phyloP scores from a whole-genome alignment of 768 basidiomycete species.

The Macrocybe gigantea region DNA sequence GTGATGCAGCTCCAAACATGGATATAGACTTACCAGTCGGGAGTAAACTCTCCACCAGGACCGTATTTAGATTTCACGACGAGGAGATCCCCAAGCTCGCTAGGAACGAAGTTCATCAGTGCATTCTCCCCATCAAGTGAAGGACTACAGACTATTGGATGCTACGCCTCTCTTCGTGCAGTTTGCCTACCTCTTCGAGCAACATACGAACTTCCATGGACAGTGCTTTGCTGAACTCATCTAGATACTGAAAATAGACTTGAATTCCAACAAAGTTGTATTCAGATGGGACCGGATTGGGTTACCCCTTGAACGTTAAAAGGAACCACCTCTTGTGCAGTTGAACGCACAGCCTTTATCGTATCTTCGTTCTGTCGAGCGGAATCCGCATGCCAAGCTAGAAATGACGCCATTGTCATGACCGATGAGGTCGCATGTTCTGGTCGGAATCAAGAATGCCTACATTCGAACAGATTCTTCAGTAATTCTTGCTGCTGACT shows the following conservation, averaged over 20 bases:
- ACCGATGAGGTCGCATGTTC: too few relatives aligned
- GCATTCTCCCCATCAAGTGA: not conserved
- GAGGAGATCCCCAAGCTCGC: conserved; percentile 55
- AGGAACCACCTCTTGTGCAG: conserved; percentile 70
- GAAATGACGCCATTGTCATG: too few relatives aligned
- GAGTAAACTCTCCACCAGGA: conserved; percentile 78
- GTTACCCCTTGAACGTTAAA: conserved; percentile 81
- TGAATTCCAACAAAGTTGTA: not conserved
- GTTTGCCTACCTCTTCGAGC: conserved; percentile 75
- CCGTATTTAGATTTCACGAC: conserved; percentile 70
- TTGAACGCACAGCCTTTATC: conserved; percentile 59
- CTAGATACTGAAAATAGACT: conserved; percentile 53
- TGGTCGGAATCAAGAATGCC: too few relatives aligned
- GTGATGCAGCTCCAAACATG: too few relatives aligned
- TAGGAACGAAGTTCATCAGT: not conserved
- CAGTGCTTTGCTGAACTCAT: conserved; percentile 82
- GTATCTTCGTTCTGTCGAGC: conserved; percentile 57
- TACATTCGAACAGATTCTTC: too few relatives aligned
- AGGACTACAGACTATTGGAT: conserved; percentile 60
- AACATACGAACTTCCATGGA: conserved; percentile 81
- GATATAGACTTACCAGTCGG: conserved; percentile 51
- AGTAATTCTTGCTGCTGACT: too few relatives aligned
- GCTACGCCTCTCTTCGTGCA: conserved; percentile 72
- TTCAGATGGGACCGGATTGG: not conserved
- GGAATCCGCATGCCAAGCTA: conserved; percentile 67